phyloP scores from a whole-genome alignment of 75 land plant species.

The Cunninghamia lanceolata region DNA sequence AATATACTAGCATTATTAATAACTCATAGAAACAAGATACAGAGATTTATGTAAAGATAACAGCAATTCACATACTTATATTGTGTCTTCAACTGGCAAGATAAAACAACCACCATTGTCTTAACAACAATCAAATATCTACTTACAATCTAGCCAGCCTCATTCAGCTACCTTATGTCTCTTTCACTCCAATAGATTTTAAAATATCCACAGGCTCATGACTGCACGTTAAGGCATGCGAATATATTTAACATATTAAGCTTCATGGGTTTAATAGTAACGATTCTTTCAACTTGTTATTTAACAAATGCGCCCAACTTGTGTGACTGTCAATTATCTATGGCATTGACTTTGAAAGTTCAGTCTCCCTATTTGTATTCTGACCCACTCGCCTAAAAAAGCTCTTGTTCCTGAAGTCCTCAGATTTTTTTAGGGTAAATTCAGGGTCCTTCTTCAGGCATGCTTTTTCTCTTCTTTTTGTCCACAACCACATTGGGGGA shows the following conservation, averaged over 20 bases:
- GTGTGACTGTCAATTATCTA: neutral
- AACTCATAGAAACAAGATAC: no score
- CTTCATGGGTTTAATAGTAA: neutral
- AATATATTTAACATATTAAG: neutral
- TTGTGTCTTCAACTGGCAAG: no score
- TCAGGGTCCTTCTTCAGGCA: slow-evolving; percentile 58
- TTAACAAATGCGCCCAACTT: neutral
- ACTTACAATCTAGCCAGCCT: neutral
- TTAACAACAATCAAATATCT: no score
- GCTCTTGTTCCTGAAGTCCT: no score
- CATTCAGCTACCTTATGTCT: neutral
- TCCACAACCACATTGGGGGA: slow-evolving; percentile 31
- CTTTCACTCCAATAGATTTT: neutral
- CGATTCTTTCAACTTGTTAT: no score
- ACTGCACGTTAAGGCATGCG: neutral
- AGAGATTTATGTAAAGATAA: no score
- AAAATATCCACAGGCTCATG: neutral
- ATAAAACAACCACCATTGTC: no score
- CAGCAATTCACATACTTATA: no score
- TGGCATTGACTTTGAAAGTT: neutral
- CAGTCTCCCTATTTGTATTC: neutral
- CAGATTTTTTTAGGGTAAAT: slow-evolving; percentile 11
- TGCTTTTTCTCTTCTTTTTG: slow-evolving; percentile 39
- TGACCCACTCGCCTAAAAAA: slow-evolving; percentile 31
- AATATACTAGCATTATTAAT: no score